A percentile compares a stretch with the other conserved stretches of the same genome.
phyloP scores from a whole-genome alignment of 257 asterid species.

The Primulina eburnea region DNA sequence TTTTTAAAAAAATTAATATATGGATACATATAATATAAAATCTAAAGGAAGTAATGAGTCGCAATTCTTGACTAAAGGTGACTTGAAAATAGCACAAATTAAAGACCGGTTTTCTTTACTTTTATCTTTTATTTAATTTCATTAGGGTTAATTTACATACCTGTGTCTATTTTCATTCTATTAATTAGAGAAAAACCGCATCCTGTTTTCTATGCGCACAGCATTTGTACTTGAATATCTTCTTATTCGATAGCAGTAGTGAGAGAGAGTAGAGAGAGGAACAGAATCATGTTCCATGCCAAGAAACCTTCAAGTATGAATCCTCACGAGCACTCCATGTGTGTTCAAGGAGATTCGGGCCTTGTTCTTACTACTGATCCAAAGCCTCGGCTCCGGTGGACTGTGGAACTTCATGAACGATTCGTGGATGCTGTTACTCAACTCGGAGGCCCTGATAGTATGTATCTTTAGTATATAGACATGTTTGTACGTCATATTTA shows the following conservation, averaged over 20 bases:
- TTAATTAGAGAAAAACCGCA: conserved; percentile 31
- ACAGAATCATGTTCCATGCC: conserved; percentile 47
- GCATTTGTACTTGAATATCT: conserved; percentile 19
- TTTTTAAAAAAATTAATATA: too few species aligned
- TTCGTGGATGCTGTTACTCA: conserved; percentile 89
- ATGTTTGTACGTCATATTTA: not conserved
- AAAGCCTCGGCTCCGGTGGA: conserved; percentile 92
- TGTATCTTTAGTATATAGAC: conserved; percentile 8
- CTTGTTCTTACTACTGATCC: conserved; percentile 95
- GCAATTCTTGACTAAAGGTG: conserved; percentile 12
- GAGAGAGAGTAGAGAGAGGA: conserved; percentile 17
- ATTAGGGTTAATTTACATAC: conserved; percentile 15
- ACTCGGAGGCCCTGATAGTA: conserved; percentile 94
- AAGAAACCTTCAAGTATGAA: conserved; percentile 50
- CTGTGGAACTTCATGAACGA: conserved; percentile 89
- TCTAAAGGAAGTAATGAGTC: conserved; percentile 8
- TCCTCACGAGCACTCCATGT: conserved; percentile 47
- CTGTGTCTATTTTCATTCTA: conserved; percentile 9
- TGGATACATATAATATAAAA: too few species aligned
- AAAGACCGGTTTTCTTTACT: not conserved
- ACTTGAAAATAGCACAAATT: conserved; percentile 30
- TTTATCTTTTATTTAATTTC: not conserved
- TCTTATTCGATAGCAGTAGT: conserved; percentile 1
- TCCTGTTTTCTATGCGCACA: conserved; percentile 34
- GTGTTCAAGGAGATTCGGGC: conserved; percentile 67